phyloP scores from a whole-genome alignment of 257 asterid species.

The Przewalskia tangutica region DNA sequence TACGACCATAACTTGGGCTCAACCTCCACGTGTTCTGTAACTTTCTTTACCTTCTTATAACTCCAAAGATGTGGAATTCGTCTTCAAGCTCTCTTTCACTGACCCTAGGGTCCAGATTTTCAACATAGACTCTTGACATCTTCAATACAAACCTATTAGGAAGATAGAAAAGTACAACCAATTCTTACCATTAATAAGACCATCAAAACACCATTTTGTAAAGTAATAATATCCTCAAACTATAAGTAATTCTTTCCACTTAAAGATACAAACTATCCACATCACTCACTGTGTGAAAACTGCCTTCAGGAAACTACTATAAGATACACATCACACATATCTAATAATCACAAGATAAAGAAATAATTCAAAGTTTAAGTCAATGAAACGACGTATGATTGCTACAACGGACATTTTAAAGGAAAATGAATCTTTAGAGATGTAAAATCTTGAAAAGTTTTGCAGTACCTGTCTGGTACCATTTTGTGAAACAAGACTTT shows the following conservation, averaged over 20 bases:
- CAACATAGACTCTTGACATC: conserved; percentile 89
- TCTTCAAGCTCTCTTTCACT: conserved; percentile 92
- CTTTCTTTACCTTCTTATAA: conserved; percentile 55
- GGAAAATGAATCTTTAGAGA: too few species aligned
- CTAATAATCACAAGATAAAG: too few species aligned
- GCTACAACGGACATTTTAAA: too few species aligned
- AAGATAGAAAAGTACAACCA: background rate
- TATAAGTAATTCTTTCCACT: background rate
- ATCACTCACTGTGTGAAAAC: too few species aligned
- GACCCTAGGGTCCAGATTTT: conserved; percentile 86
- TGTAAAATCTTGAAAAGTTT: too few species aligned
- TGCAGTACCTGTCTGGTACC: too few species aligned
- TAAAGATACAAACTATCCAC: background rate
- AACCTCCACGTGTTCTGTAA: conserved; percentile 35
- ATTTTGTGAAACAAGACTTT: too few species aligned
- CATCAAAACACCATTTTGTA: background rate
- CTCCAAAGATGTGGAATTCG: conserved; percentile 71
- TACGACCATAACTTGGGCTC: conserved; percentile 92
- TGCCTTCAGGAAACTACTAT: too few species aligned
- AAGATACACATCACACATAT: too few species aligned
- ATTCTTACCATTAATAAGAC: background rate
- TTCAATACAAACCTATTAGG: conserved; percentile 16
- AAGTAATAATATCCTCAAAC: background rate
- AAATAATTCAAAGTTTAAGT: too few species aligned
- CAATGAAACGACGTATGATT: too few species aligned